phyloP scores from a whole-genome alignment of 306 rosid genomes.

The Quercus ilex region DNA sequence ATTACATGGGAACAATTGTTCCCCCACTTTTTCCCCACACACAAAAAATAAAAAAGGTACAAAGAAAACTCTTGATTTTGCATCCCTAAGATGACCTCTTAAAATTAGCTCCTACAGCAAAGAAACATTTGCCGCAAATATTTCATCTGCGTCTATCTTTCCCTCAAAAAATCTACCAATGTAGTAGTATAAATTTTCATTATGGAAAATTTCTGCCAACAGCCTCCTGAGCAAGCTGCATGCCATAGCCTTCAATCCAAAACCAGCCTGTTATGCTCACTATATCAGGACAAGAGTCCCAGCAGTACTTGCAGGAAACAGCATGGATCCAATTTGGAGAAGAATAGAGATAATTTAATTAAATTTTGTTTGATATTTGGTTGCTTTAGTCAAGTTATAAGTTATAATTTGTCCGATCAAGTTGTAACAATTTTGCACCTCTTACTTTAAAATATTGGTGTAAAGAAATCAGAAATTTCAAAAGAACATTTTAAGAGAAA shows the following conservation, averaged over 20 bases:
- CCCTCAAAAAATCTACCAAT: slow-evolving; percentile 23
- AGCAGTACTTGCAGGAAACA: slow-evolving; percentile 7
- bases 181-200: slow-evolving; percentile 6
- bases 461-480: too few relatives aligned
- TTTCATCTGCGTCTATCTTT: slow-evolving; percentile 6
- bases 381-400: too few relatives aligned
- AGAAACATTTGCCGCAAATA: slow-evolving; percentile 24
- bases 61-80: background rate
- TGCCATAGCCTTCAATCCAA: background rate
- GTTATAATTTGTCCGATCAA: too few relatives aligned
- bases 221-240: background rate
- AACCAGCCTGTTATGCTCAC: background rate
- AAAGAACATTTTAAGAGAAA: too few relatives aligned
- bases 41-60: too few relatives aligned
- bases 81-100: slow-evolving; percentile 17
- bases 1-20: slow-evolving; percentile 3
- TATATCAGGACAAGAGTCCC: background rate
- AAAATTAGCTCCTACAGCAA: slow-evolving; percentile 26
- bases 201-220: slow-evolving; percentile 15
- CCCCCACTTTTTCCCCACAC: too few relatives aligned
- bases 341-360: too few relatives aligned
- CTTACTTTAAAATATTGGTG: too few relatives aligned
- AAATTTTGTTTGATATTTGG: too few relatives aligned
- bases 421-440: too few relatives aligned
- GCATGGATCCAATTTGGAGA: slow-evolving; percentile 1